phyloP scores from a whole-genome alignment of 2,329 filamentous ascomycete species.

The Epichloe hybrida region DNA sequence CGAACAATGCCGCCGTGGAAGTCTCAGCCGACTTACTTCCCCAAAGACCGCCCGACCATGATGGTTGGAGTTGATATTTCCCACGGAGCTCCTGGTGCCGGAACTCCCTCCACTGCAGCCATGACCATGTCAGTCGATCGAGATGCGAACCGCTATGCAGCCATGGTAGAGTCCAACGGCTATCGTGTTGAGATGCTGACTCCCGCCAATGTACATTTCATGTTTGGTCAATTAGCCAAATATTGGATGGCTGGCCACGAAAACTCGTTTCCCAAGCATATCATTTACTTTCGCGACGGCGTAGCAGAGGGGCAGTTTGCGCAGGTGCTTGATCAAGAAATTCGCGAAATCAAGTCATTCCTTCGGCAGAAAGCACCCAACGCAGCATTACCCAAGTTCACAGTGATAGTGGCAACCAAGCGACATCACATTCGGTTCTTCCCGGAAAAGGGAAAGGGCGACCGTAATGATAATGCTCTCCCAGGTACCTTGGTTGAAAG shows the following conservation, averaged over 20 bases:
- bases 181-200: constrained; percentile 68
- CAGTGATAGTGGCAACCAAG: constrained; percentile 82
- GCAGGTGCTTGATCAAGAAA: constrained; percentile 67
- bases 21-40: constrained; percentile 19
- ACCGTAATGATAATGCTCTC: constrained; percentile 68
- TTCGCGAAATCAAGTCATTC: constrained; percentile 52
- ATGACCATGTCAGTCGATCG: constrained; percentile 71
- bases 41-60: constrained; percentile 47
- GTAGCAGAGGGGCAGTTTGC: constrained; percentile 78
- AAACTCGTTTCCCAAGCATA: constrained; percentile 41
- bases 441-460: constrained; percentile 46
- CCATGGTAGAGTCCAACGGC: constrained; percentile 71
- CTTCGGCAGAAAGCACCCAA: constrained; percentile 29
- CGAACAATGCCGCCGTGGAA: constrained; percentile 24
- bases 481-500: constrained; percentile 80
- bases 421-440: constrained; percentile 92
- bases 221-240: constrained; percentile 50
- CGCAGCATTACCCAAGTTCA: constrained; percentile 48
- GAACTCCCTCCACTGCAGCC: constrained; percentile 65
- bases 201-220: constrained; percentile 46
- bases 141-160: constrained; percentile 61
- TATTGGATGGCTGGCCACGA: constrained; percentile 50
- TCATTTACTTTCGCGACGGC: constrained; percentile 90
- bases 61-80: constrained; percentile 88
- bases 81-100: constrained; percentile 58